Evolutionary conservation across 2,329 filamentous ascomycete genomes (phyloP).

Genomic region (Monilinia vaccinii-corymbosi): DNA sequence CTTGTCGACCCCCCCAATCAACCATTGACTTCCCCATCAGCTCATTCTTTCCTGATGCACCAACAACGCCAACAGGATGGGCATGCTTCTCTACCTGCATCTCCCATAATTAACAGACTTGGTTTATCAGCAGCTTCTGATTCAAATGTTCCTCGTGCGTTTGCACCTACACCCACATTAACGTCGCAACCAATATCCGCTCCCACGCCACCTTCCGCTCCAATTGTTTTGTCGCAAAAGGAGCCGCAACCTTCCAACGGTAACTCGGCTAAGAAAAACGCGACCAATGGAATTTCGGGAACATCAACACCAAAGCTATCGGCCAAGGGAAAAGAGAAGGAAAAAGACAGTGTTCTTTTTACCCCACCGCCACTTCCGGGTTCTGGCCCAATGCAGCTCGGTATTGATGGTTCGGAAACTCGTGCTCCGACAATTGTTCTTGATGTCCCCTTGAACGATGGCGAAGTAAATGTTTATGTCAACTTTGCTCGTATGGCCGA

Average conservation of each 20-base stretch:
- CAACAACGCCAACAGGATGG: slow-evolving; percentile 21
- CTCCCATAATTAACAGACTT: slow-evolving; percentile 23
- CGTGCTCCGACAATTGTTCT: slow-evolving; percentile 72
- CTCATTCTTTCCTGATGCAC: slow-evolving; percentile 30
- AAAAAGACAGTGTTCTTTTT: slow-evolving; percentile 18
- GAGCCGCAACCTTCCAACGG: background rate
- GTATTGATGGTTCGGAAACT: slow-evolving; percentile 44
- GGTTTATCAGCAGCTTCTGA: slow-evolving; percentile 17
- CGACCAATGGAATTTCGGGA: slow-evolving; percentile 38
- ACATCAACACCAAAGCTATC: slow-evolving; percentile 43
- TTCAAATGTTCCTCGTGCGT: background rate
- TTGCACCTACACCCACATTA: slow-evolving; percentile 3
- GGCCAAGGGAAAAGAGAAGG: slow-evolving; percentile 39
- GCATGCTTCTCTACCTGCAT: slow-evolving; percentile 24
- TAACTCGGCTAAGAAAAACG: slow-evolving; percentile 30
- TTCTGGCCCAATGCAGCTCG: slow-evolving; percentile 51
- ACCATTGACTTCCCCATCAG: slow-evolving; percentile 24
- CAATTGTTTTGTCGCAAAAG: slow-evolving; percentile 4
- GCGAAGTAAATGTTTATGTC: slow-evolving; percentile 80
- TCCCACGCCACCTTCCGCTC: background rate
- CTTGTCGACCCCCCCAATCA: slow-evolving; percentile 63
- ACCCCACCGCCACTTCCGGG: slow-evolving; percentile 49
- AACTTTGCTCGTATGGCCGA: slow-evolving; percentile 94
- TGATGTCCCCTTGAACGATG: slow-evolving; percentile 63
- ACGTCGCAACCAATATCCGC: background rate